Base-by-base conservation (phyloP, 352 stramenopile species). In the Globisporangium heterothallicum region DNA sequence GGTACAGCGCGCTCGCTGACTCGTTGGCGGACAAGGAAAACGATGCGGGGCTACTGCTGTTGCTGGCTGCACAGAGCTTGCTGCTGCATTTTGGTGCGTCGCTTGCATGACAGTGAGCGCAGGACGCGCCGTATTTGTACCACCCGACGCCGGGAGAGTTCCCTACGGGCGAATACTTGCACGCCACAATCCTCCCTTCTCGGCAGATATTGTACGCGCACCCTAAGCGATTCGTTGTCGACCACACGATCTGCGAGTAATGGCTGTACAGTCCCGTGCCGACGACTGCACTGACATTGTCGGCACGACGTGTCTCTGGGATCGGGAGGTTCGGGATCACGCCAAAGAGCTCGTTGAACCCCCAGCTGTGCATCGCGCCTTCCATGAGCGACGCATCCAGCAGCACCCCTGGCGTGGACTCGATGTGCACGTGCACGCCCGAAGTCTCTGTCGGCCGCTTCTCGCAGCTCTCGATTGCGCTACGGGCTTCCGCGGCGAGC, bases 161-260 rank as follows among this genome's bases (percentile, higher is more conserved):
- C 14, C 56, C 51, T 8, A 26, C 41, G 18, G 56, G 49, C 16
- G 26, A 40, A 21, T 59, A 63, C 41, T 53, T 49, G 42, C 56
- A 63, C 14, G 50, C 56, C 6, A 41, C 56, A 26, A 63, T 32
- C 0, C 50, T 24, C 12, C 50, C 42, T 5, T 49, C 24, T 0
- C 22, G 10, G 10, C 56, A 63, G 5, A 54, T 16, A 6, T 50
- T 42, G 26, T 54, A 63, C 12, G 49, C 56, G 14, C 56, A 63
- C 14, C 56, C 56, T 8, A 63, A 13, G 32, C 32, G 56, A 16
- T 16, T 63, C 5, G 56, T 63, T 12, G 21, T 35, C 18, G 49
- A 45, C 40, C 42, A 59, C 41, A 63, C 56, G 14, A 63, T 38
- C 50, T 63, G 49, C 19, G 56, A 53, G 29, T 63, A 63, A 19